phyloP scores from a whole-genome alignment of 2,329 filamentous ascomycete genomes.

The Ophiostoma sp. region DNA sequence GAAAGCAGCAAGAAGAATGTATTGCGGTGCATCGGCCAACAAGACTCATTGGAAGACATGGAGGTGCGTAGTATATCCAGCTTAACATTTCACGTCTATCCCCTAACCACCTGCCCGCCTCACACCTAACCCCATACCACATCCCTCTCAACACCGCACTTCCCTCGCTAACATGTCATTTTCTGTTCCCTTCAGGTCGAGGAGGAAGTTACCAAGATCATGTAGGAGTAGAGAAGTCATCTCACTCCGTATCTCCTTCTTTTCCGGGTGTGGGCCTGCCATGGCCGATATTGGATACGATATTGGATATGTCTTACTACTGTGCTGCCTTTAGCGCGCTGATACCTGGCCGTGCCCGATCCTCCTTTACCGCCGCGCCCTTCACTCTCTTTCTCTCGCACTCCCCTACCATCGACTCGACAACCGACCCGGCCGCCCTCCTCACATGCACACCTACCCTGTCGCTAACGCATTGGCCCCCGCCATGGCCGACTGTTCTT shows the following conservation, averaged over 20 bases:
- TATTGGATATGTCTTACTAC: not conserved
- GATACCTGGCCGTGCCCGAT: not conserved
- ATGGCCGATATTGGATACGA: not conserved
- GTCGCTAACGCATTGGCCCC: slow-evolving; percentile 23
- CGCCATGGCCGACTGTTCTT: slow-evolving; percentile 19
- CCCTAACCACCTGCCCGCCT: not conserved
- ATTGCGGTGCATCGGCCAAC: slow-evolving; percentile 87
- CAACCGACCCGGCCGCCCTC: not conserved
- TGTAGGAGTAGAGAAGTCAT: slow-evolving; percentile 48
- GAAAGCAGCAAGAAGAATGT: slow-evolving; percentile 99
- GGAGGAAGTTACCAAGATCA: slow-evolving; percentile 85
- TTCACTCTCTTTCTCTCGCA: not conserved
- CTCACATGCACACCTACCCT: not conserved
- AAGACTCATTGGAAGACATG: slow-evolving; percentile 97
- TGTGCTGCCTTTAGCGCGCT: not conserved
- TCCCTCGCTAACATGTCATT: slow-evolving; percentile 44
- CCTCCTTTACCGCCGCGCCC: not conserved
- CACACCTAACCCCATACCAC: not conserved
- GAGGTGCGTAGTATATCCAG: slow-evolving; percentile 62
- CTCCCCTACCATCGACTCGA: not conserved
- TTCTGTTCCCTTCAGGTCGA: slow-evolving; percentile 61
- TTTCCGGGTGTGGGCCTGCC: not conserved
- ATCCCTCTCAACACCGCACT: slow-evolving; percentile 3
- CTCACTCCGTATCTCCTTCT: not conserved
- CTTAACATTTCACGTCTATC: not conserved